These are phyloP conservation scores for Annona cherimola DNA, from an alignment of 164 flowering plant species.

Conservation along the genomic window DNA sequence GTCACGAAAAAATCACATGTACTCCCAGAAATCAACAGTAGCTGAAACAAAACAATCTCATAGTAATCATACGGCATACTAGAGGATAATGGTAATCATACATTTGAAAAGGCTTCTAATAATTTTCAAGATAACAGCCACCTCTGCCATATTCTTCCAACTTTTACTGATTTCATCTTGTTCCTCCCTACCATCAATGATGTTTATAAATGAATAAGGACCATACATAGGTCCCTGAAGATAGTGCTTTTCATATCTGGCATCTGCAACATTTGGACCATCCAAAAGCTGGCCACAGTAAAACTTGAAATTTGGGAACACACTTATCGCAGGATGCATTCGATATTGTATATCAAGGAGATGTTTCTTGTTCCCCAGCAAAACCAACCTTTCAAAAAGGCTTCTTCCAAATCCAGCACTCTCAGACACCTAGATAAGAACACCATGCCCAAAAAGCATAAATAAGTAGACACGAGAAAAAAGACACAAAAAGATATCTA, in stretches of 20 bases:
- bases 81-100: conserved; percentile 6
- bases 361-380: conserved; percentile 31
- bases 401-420: conserved; percentile 38
- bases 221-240: conserved; percentile 38
- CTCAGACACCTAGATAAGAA: conserved; percentile 15
- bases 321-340: conserved; percentile 44
- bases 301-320: conserved; percentile 42
- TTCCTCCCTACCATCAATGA: conserved; percentile 26
- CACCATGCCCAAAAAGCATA: not conserved
- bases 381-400: conserved; percentile 36
- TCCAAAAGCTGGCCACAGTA: conserved; percentile 28
- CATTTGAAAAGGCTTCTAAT: conserved; percentile 30
- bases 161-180: conserved; percentile 17
- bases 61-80: too few relatives aligned
- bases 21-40: not conserved
- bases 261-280: conserved; percentile 25
- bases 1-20: not conserved
- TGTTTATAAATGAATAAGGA: conserved; percentile 39
- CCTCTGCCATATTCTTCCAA: conserved; percentile 34
- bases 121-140: conserved; percentile 25
- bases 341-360: conserved; percentile 43
- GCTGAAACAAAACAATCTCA: not conserved
- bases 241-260: conserved; percentile 19
- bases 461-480: not conserved
- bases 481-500: not conserved